Base-by-base conservation (phyloP, 2,329 filamentous ascomycete species). In the Exserohilum turcica region DNA sequence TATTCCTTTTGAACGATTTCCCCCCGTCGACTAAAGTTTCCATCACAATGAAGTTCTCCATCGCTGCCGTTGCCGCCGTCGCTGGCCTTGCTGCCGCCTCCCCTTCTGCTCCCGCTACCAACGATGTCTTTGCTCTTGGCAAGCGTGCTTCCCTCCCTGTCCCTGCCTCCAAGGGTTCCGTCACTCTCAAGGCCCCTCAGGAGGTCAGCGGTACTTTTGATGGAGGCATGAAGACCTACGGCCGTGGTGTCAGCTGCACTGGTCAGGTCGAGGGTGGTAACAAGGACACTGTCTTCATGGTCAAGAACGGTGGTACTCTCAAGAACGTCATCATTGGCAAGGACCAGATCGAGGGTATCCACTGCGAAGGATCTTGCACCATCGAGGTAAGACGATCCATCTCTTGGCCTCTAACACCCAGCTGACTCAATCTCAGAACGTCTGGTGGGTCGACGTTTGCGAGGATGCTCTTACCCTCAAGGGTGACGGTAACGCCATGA, bases 241-340 rank as follows among this genome's bases (percentile, higher is more conserved):
- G 66, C 60, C 70, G 70, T 58, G 70, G 70, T 50, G 60, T 56
- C 12, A 53, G 38, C 18, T 81, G 79, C 71, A 73, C 64, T 16
- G 75, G 69, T 15, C 77, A 81, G 48, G 63, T 62, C 8, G 79
- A 81, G 61, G 78, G 78, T 49, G 77, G 72, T 43, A 68, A 77
- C 51, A 55, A 69, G 0, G 79, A 81, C 45, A 78, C 81, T 39
- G 80, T 84, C 66, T 84, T 84, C 76, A 74, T 80, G 56, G 72
- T 84, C 46, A 74, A 78, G 65, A 72, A 77, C 44, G 81, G 81
- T 27, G 82, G 77, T 27, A 80, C 78, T 18, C 72, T 84, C 36
- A 78, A 77, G 64, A 84, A 84, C 65, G 81, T 78, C 68, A 83
- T 84, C 70, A 83, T 84, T 52, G 81, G 82, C 18, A 74, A 75